Percentiles rank a stretch among this genome's conserved stretches.
Conservation (phyloP, 345 rosid species). For the Murraya koenigii region DNA sequence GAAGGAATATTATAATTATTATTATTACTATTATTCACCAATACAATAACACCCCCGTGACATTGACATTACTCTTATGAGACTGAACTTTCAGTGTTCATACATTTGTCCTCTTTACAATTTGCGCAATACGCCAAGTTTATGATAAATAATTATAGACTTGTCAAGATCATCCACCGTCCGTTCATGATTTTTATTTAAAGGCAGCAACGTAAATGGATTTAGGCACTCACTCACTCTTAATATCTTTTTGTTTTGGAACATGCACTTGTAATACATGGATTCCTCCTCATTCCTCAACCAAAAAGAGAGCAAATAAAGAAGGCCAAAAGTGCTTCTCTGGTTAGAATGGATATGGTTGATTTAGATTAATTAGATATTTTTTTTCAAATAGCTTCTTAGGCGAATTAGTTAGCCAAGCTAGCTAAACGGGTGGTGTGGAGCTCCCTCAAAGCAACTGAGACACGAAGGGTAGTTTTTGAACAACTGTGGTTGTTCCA, state of each 20-base stretch:
- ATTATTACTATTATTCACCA: too few relatives aligned
- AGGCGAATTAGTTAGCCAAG: neutral
- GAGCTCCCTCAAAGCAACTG: neutral
- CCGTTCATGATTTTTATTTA: neutral
- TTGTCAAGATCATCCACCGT: neutral
- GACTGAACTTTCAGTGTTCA: too few relatives aligned
- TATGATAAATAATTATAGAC: neutral
- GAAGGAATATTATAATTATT: too few relatives aligned
- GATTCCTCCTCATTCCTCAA: conserved; percentile 4
- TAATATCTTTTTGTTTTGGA: neutral
- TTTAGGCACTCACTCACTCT: neutral
- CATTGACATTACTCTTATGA: too few relatives aligned
- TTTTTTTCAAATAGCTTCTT: neutral
- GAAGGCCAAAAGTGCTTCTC: neutral
- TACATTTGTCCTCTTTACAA: neutral
- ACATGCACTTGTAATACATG: neutral
- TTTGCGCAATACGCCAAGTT: neutral
- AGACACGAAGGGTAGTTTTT: neutral
- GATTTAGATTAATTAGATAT: neutral
- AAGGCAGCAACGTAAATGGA: neutral
- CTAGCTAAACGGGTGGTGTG: neutral
- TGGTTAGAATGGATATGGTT: neutral
- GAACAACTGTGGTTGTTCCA: neutral
- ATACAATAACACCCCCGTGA: too few relatives aligned
- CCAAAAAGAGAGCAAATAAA: neutral